Evolutionary conservation across 2,329 filamentous ascomycete genomes (phyloP).

Genomic region (Pseudopithomyces chartarum): DNA sequence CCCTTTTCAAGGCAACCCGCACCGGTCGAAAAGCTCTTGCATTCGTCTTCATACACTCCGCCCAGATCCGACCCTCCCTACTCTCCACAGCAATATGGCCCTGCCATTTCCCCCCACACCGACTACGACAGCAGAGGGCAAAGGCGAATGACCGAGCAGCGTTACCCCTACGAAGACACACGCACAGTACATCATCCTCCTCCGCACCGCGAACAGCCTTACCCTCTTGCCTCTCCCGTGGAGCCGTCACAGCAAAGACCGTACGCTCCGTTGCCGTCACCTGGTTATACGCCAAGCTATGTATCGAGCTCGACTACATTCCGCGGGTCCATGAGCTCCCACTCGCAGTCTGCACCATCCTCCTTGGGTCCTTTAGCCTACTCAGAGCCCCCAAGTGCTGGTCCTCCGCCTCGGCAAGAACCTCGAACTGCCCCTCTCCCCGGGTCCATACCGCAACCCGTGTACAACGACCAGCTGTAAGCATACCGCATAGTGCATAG

Average conservation of each 20-base stretch:
- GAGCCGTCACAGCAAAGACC: conserved; percentile 40
- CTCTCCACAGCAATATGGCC: conserved; percentile 46
- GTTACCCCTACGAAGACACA: conserved; percentile 40
- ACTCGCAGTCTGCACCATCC: conserved; percentile 37
- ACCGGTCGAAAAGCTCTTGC: conserved; percentile 43
- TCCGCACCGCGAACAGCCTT: conserved; percentile 39
- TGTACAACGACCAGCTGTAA: conserved; percentile 47
- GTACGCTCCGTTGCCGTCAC: conserved; percentile 44
- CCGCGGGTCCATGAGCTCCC: conserved; percentile 45
- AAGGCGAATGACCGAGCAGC: conserved; percentile 36
- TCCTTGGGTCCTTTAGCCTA: conserved; percentile 40
- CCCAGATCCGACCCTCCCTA: conserved; percentile 47
- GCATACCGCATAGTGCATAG: conserved; percentile 38
- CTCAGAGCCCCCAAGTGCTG: conserved; percentile 35
- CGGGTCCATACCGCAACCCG: conserved; percentile 45
- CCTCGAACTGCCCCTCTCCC: conserved; percentile 38
- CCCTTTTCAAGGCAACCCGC: conserved; percentile 33
- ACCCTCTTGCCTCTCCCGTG: conserved; percentile 44
- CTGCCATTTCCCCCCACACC: conserved; percentile 43
- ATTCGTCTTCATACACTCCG: conserved; percentile 45
- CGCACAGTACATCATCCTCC: conserved; percentile 32
- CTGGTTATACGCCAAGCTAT: conserved; percentile 47
- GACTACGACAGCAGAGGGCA: conserved; percentile 38
- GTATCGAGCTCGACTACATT: conserved; percentile 44
- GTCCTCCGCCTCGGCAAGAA: conserved; percentile 36